Conservation (phyloP, 495 filamentous ascomycete genomes). For the Tuber borchii region DNA sequence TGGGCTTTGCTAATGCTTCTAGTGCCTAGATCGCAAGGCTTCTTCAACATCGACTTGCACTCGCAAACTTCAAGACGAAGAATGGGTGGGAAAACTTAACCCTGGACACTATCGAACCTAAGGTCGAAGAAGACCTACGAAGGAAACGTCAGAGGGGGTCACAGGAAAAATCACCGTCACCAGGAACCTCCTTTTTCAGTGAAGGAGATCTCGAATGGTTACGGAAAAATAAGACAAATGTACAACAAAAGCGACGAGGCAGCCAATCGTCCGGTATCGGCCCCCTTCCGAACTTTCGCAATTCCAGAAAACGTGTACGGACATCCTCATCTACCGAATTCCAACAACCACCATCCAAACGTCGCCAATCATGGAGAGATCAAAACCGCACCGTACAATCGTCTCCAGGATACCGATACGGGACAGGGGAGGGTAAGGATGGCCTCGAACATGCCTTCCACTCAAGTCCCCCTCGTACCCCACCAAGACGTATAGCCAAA, state of each 20-base stretch:
- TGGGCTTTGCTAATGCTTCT: conserved; percentile 27
- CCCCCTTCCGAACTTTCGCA: conserved; percentile 37
- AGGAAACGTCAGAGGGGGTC: conserved; percentile 49
- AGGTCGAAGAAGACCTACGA: conserved; percentile 64
- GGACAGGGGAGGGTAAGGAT: conserved; percentile 35
- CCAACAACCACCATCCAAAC: conserved; percentile 38
- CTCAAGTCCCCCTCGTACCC: conserved; percentile 44
- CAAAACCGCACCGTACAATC: conserved; percentile 36
- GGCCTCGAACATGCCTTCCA: conserved; percentile 39
- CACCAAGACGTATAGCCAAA: conserved; percentile 38
- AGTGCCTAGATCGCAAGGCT: conserved; percentile 71
- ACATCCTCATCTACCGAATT: conserved; percentile 30
- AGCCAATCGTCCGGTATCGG: conserved; percentile 39
- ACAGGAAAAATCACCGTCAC: conserved; percentile 36
- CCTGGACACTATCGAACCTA: conserved; percentile 66
- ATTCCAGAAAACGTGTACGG: conserved; percentile 36
- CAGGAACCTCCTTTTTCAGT: conserved; percentile 37
- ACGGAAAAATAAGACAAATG: conserved; percentile 31
- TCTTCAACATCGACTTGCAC: conserved; percentile 83
- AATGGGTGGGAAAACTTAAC: conserved; percentile 77
- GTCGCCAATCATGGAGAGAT: conserved; percentile 38
- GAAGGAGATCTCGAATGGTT: conserved; percentile 42
- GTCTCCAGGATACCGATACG: conserved; percentile 40
- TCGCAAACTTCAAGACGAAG: conserved; percentile 93
- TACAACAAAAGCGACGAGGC: conserved; percentile 28